These are phyloP conservation scores for Lyophyllum atratum DNA, from an alignment of 768 basidiomycete species.

Conservation along the genomic window DNA sequence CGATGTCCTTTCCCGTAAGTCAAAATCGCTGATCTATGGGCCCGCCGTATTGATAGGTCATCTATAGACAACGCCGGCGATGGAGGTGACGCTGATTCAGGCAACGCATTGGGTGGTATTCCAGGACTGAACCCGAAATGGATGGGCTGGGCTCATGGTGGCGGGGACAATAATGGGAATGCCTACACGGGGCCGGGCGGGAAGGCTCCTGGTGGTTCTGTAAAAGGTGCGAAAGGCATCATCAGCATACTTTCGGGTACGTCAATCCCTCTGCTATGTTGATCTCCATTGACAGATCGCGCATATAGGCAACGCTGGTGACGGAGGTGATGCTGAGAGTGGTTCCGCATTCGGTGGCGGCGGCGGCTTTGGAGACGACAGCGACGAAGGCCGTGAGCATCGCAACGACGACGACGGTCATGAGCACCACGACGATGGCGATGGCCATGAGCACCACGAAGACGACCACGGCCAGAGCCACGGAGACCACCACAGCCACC, in stretches of 20 bases:
- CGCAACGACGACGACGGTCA: background rate
- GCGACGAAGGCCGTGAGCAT: background rate
- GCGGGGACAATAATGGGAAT: constrained; percentile 21
- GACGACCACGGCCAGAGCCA: background rate
- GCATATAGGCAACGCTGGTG: constrained; percentile 39
- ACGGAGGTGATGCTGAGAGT: constrained; percentile 34
- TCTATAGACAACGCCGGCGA: constrained; percentile 29
- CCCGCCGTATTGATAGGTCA: background rate
- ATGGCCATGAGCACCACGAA: background rate
- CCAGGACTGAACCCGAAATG: background rate
- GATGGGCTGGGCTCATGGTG: background rate
- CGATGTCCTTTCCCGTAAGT: constrained; percentile 30
- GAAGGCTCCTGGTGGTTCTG: constrained; percentile 35
- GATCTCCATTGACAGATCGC: constrained; percentile 6
- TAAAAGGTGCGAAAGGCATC: constrained; percentile 23
- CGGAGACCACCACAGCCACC: background rate
- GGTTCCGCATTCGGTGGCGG: constrained; percentile 22
- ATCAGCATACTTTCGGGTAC: constrained; percentile 35
- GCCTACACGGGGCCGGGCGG: constrained; percentile 33
- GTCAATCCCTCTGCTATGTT: constrained; percentile 1
- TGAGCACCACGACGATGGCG: background rate
- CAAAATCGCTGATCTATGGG: background rate
- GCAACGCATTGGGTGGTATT: constrained; percentile 20
- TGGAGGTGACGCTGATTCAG: constrained; percentile 36
- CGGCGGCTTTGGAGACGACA: background rate